Evolutionary conservation across 176 grass and related monocot genomes (phyloP).

Genomic region (Zoysia japonica): DNA sequence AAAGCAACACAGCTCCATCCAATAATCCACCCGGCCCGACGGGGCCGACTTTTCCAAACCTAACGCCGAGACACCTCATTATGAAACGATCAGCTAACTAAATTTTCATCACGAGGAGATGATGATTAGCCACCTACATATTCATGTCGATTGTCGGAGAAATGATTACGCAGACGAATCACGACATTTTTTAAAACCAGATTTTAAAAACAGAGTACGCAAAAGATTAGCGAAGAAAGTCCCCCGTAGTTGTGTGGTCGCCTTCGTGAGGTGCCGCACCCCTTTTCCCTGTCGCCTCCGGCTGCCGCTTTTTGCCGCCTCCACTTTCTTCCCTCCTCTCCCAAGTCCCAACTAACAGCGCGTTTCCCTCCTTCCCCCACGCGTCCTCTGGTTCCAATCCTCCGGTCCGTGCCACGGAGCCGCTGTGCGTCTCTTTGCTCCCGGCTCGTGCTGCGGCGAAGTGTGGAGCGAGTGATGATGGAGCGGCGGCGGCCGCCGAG

Average conservation of each 20-base stretch:
- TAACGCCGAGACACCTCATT: no score
- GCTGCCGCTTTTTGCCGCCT: conserved; percentile 49
- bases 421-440: neutral
- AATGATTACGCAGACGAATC: conserved; percentile 39
- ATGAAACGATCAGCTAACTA: no score
- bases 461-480: conserved; percentile 25
- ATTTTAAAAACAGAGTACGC: neutral
- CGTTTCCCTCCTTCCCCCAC: conserved; percentile 18
- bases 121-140: conserved; percentile 21
- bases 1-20: no score
- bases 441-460: conserved; percentile 13
- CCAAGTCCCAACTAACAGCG: conserved; percentile 35
- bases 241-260: conserved; percentile 44
- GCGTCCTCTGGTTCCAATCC: neutral
- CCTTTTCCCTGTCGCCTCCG: conserved; percentile 37
- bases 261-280: conserved; percentile 37
- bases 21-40: no score
- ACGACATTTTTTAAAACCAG: neutral
- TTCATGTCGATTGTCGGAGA: neutral
- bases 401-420: neutral
- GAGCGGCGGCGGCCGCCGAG: neutral
- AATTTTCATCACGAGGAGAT: no score
- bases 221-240: conserved; percentile 16
- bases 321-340: conserved; percentile 17
- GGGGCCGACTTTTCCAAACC: no score